Percentiles rank a stretch among this genome's conserved stretches.
phyloP scores from a whole-genome alignment of 2,329 filamentous ascomycete genomes.

The Bipolaris sorokiniana region DNA sequence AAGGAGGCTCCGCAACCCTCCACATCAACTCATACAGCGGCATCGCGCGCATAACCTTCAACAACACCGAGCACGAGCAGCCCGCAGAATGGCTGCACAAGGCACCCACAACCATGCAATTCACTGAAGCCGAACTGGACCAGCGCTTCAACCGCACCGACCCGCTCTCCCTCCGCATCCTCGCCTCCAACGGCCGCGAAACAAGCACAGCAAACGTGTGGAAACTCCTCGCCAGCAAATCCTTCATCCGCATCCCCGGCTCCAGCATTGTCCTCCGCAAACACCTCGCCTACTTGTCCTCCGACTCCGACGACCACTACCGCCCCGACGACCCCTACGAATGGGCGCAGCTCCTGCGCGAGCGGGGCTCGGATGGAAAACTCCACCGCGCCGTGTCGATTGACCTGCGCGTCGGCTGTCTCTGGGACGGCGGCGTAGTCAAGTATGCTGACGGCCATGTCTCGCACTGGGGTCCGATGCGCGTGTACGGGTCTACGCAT shows the following conservation, averaged over 20 bases:
- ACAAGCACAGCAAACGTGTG: constrained; percentile 43
- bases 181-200: constrained; percentile 53
- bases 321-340: constrained; percentile 9
- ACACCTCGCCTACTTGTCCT: constrained; percentile 43
- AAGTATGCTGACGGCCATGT: constrained; percentile 54
- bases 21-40: constrained; percentile 30
- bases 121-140: constrained; percentile 38
- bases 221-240: constrained; percentile 34
- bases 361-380: constrained; percentile 34
- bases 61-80: constrained; percentile 20
- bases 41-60: constrained; percentile 40
- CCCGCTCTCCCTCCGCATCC: constrained; percentile 40
- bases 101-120: constrained; percentile 24
- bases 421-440: constrained; percentile 56
- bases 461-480: constrained; percentile 51
- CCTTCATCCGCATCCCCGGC: constrained; percentile 50
- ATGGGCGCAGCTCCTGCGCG: constrained; percentile 28
- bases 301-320: neutral
- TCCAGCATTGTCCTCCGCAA: constrained; percentile 50
- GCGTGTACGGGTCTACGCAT: constrained; percentile 32
- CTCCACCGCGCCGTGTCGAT: constrained; percentile 52
- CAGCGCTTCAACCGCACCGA: constrained; percentile 38
- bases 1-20: constrained; percentile 24
- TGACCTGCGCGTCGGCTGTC: constrained; percentile 54
- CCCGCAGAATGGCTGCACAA: constrained; percentile 19